Conservation (phyloP, 768 basidiomycete genomes). For the Collybiopsis confluens region DNA sequence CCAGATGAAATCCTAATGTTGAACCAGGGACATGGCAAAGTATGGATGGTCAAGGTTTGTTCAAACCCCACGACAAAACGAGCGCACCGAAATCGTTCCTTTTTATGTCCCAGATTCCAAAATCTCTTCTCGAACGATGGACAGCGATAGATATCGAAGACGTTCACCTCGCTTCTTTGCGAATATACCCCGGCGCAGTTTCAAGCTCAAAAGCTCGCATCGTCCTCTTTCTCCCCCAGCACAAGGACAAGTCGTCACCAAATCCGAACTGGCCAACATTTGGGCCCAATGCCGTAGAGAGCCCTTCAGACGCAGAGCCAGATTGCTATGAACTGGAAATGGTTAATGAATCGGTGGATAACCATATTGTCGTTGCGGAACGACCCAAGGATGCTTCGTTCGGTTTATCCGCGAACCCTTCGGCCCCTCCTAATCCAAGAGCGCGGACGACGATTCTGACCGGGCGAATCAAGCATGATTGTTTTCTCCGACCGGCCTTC, state of each 20-base stretch:
- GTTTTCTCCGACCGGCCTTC: constrained; percentile 66
- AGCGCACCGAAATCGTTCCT: too few species aligned
- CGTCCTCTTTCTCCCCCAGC: constrained; percentile 61
- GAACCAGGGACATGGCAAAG: constrained; percentile 66
- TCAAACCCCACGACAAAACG: too few species aligned
- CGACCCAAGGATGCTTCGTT: constrained; percentile 61
- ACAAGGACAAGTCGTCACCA: constrained; percentile 33
- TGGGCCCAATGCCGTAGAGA: constrained; percentile 26
- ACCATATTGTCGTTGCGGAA: constrained; percentile 83
- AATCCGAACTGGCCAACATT: constrained; percentile 30
- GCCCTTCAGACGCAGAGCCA: constrained; percentile 34
- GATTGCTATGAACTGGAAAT: constrained; percentile 87
- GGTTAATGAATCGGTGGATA: constrained; percentile 79
- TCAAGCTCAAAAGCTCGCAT: constrained; percentile 54
- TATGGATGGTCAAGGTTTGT: constrained; percentile 84
- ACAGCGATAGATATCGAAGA: constrained; percentile 68
- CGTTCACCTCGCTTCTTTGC: constrained; percentile 77
- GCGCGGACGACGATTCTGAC: constrained; percentile 77
- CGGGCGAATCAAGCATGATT: constrained; percentile 79
- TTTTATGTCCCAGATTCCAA: constrained; percentile 78
- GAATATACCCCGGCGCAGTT: constrained; percentile 61
- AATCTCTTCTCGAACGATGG: constrained; percentile 86
- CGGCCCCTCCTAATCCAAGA: constrained; percentile 46
- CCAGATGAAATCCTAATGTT: constrained; percentile 82
- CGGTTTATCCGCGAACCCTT: constrained; percentile 28